Evolutionary conservation across 2,329 filamentous ascomycete species (phyloP).

Genomic region (Torrubiellomyces zombiae): DNA sequence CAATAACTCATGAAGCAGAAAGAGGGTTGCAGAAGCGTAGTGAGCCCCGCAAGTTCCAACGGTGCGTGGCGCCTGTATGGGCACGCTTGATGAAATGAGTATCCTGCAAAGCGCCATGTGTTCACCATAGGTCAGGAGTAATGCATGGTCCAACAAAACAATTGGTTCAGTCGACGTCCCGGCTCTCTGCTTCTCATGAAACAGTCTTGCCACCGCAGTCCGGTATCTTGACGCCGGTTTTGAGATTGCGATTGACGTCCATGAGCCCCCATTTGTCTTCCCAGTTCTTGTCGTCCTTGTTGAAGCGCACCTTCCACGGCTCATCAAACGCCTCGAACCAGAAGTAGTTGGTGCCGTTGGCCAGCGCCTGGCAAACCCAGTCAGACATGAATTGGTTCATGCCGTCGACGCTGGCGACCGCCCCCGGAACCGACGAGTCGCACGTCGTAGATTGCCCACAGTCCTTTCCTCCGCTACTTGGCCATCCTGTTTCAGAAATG

Average conservation of each 20-base stretch:
- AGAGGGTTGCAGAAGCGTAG: no score
- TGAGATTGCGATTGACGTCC: slow-evolving; percentile 71
- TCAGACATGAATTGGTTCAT: slow-evolving; percentile 75
- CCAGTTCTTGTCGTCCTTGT: slow-evolving; percentile 56
- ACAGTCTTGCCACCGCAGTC: slow-evolving; percentile 66
- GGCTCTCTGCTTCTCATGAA: no score
- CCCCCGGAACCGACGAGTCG: slow-evolving; percentile 29
- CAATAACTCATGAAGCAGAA: no score
- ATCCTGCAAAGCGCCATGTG: no score
- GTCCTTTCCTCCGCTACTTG: slow-evolving; percentile 61
- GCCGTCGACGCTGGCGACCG: slow-evolving; percentile 62
- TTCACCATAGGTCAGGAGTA: no score
- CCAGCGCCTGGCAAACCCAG: slow-evolving; percentile 68
- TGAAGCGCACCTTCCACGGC: slow-evolving; percentile 75
- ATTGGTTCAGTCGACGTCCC: no score
- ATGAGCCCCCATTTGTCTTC: slow-evolving; percentile 93
- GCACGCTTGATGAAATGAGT: no score
- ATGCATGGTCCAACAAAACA: no score
- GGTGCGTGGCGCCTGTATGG: no score
- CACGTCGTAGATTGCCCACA: slow-evolving; percentile 47
- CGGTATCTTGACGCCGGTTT: slow-evolving; percentile 69
- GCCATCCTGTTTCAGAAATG: slow-evolving; percentile 89
- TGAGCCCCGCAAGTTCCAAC: no score
- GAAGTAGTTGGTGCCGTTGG: slow-evolving; percentile 81
- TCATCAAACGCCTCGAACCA: slow-evolving; percentile 98